Base-by-base conservation (phyloP, 345 rosid genomes). In the Excoecaria agallocha region DNA sequence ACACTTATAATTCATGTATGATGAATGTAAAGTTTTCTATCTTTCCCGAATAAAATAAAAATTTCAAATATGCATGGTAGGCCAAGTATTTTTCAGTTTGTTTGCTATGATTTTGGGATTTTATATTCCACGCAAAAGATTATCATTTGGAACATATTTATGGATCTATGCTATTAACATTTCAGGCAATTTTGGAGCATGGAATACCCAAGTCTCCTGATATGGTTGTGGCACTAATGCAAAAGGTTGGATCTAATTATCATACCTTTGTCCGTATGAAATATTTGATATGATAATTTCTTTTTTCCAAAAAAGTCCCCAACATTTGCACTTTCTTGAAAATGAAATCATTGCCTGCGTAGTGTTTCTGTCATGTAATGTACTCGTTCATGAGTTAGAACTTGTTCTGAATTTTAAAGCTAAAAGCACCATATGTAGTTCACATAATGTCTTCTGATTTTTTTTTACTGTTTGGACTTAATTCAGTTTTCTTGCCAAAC, bases 181-280 rank as follows among this genome's bases (percentile, higher is more conserved):
- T 69, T 51, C 79, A 92, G 97, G 91, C 93, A 38, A 87, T 87
- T 87, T 77, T 95, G 81, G 91, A 93, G 83, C 89, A 87, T 30
- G 97, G 99, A 37, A 82, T 89, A 39, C 98, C 97, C 0, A 88
- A 85, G 79, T 77, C 81, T 63, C 97, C 97, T 57, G 97, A 93
- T 79, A 76, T 85, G 79, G 93, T 91, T 37, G 97, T 93, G n/a
- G 87, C 87, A 37, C 63, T 91, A 52, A 95, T 90, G 98, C 94
- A 93, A 49, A 90, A 91, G 99, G 99, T 91, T 73, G 25, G 67
- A 67, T 10, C 50, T 74, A 66, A 41, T 19, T 15, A n/a, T 52
- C 63, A 6, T 70, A 43, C 24, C 55, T 20, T 65, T 55, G 25
- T 41, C 5, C 13, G 35, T 22, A 11, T 10, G 37, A 62, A 38